Base-by-base conservation (phyloP, 495 filamentous ascomycete genomes). In the Aspergillus hancockii region DNA sequence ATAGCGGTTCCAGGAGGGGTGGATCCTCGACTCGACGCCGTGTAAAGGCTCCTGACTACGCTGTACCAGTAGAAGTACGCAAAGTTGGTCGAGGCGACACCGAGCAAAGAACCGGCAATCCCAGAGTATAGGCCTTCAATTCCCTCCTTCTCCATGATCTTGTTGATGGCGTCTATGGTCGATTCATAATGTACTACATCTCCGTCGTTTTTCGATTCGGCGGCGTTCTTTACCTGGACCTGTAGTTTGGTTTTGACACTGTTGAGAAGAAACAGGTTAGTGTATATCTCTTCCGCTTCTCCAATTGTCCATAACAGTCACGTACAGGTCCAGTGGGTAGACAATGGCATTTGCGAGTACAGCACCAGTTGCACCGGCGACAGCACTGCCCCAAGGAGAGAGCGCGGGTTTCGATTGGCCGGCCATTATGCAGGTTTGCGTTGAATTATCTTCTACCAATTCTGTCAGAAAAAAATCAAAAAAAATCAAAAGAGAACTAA, bases 61-160 rank as follows among this genome's bases (percentile, higher is more conserved):
- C 91, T 93, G 74, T 99, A 98, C 94, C 94, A 99, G 79, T 98
- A 99, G 69, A 99, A 99, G 75, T 99, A 99, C 59, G 94, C 94
- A 69, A 99, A 99, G 71, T 99, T 99, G 57, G 92, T 98, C 14
- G 92, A 97, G 8, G 91, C 93, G 14, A 98, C 95, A 45, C 94
- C 94, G 18, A 97, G 75, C 12, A 99, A 80, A 8, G 91, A 84
- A 18, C 95, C 93, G 49, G 82, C 75, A 67, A 99, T 92, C 50
- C 94, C 94, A 45, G 90, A 85, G 67, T 98, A 99, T 22, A 99
- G 83, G 3, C 95, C 94, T 16, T 73, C 60, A 16, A 94, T 36
- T 14, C 94, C 95, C 49, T 97, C 93, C 59, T 90, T 88, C 50
- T 85, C 84, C 18, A 88, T 72, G 66, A 99, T 98, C 74, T 93